phyloP scores from a whole-genome alignment of 163 green algal genomes.

The Chloromonas sp. region DNA sequence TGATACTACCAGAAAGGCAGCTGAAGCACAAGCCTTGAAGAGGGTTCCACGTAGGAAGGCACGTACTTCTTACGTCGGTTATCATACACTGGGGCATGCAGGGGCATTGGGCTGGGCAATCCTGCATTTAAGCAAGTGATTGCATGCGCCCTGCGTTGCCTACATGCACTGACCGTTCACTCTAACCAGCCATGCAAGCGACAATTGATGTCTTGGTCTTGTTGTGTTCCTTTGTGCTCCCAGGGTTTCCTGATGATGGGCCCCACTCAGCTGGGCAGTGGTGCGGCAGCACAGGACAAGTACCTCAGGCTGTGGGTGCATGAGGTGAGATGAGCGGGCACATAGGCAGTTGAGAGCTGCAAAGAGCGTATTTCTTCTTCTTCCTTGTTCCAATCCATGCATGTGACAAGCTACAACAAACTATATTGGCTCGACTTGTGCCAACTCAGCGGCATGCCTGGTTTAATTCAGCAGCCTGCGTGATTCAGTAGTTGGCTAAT shows the following conservation, averaged over 20 bases:
- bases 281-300: conserved; percentile 37
- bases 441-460: background rate
- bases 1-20: no score
- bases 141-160: no score
- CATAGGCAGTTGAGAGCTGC: no score
- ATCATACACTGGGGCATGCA: no score
- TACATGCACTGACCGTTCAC: no score
- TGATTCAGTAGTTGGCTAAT: no score
- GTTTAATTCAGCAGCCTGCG: background rate
- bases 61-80: background rate
- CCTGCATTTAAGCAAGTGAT: no score
- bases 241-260: conserved; percentile 58
- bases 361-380: conserved; percentile 1
- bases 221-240: no score
- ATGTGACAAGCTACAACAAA: background rate
- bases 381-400: background rate
- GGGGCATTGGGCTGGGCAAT: no score
- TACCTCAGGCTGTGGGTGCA: conserved; percentile 61
- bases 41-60: background rate
- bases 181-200: background rate
- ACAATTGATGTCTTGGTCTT: background rate
- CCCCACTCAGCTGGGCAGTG: conserved; percentile 24
- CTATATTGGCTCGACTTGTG: background rate
- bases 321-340: conserved; percentile 18
- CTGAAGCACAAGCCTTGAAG: no score